Evolutionary conservation across 108 stramenopile species (phyloP).

Genomic region (Skeletonema grethae): DNA sequence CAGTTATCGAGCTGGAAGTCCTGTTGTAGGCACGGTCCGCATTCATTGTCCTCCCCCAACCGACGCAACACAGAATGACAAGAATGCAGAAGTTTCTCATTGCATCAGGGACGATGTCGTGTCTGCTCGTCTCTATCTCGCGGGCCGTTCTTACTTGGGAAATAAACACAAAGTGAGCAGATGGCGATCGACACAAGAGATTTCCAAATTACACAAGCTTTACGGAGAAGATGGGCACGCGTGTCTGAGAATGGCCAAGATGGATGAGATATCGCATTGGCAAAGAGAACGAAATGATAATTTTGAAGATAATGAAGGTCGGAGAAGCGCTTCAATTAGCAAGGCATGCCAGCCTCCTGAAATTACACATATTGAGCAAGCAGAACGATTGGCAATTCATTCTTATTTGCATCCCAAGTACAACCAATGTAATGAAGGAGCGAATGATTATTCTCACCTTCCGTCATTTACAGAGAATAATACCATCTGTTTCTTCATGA

Average conservation of each 20-base stretch:
- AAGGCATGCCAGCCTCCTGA: constrained; percentile 6
- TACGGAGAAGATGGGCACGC: constrained; percentile 34
- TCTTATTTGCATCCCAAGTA: constrained; percentile 25
- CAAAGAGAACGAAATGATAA: background rate
- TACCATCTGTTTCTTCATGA: constrained; percentile 46
- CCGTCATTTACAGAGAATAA: constrained; percentile 26
- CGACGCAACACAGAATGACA: background rate
- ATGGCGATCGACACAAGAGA: constrained; percentile 41
- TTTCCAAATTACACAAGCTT: constrained; percentile 22
- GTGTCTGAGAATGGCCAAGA: constrained; percentile 34
- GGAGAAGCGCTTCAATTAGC: background rate
- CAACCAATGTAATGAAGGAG: constrained; percentile 5
- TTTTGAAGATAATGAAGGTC: constrained; percentile 4
- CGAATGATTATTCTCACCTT: constrained; percentile 17
- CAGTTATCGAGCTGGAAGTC: constrained; percentile 37
- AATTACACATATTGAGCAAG: constrained; percentile 35
- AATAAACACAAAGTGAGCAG: constrained; percentile 7
- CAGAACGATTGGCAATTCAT: constrained; percentile 36
- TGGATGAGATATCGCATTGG: constrained; percentile 17
- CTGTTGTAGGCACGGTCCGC: constrained; percentile 39
- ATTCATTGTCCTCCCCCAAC: constrained; percentile 6
- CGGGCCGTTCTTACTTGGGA: constrained; percentile 32
- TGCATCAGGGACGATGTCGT: constrained; percentile 12
- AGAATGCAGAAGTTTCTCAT: background rate
- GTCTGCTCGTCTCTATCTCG: constrained; percentile 39